These are phyloP conservation scores for Ophiorrhiza pumila DNA, from an alignment of 257 asterid species.

Conservation along the genomic window DNA sequence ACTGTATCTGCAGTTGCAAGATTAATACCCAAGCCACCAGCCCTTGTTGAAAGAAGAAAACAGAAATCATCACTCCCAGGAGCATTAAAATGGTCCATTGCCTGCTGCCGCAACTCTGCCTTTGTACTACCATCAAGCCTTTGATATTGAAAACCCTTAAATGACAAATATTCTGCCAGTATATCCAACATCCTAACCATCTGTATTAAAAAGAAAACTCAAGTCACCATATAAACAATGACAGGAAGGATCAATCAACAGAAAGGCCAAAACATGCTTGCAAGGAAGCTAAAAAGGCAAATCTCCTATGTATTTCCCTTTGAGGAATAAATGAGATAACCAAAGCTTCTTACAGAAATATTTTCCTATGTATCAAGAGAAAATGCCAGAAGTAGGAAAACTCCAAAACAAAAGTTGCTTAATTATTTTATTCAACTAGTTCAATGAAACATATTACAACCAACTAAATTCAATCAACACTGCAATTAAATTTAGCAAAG, in stretches of 20 bases:
- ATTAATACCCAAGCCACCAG: slow-evolving; percentile 99
- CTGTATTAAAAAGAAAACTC: slow-evolving; percentile 39
- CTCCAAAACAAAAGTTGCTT: not conserved
- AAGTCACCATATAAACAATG: slow-evolving; percentile 16
- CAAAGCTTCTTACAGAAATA: not conserved
- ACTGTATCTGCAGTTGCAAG: slow-evolving; percentile 99
- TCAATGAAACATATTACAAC: not conserved
- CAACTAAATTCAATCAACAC: not conserved
- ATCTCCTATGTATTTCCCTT: not conserved
- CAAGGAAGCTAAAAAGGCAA: not conserved
- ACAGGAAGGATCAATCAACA: not conserved
- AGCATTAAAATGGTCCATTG: slow-evolving; percentile 99
- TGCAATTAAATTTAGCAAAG: not conserved
- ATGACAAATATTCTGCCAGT: slow-evolving; percentile 85
- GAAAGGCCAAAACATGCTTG: slow-evolving; percentile 3
- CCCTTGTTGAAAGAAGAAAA: slow-evolving; percentile 99
- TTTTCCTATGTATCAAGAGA: not conserved
- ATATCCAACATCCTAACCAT: slow-evolving; percentile 99
- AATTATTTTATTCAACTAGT: not conserved
- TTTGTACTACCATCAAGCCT: slow-evolving; percentile 99
- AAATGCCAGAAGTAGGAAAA: not conserved
- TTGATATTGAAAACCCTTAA: slow-evolving; percentile 93
- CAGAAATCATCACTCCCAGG: slow-evolving; percentile 98
- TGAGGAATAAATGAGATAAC: not conserved
- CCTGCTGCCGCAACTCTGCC: slow-evolving; percentile 96